phyloP scores from a whole-genome alignment of 108 stramenopile genomes.

The Nannochloropsis oceanica region DNA sequence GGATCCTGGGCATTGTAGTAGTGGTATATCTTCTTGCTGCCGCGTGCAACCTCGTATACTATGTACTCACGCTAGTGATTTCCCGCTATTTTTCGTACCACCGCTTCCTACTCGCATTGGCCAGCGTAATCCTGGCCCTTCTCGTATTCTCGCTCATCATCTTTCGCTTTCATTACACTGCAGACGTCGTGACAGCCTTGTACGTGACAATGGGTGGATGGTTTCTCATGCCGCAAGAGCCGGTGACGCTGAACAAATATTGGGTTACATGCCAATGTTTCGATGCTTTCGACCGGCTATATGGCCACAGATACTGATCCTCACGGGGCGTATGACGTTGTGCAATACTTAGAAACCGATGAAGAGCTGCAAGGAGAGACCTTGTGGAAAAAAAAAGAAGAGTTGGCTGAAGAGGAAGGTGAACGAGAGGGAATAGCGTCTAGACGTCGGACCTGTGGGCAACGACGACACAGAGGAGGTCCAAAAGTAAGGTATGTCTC shows the following conservation, averaged over 20 bases:
- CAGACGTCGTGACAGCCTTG: neutral
- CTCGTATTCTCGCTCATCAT: neutral
- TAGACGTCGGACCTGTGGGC: neutral
- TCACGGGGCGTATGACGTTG: neutral
- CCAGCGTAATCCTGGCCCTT: neutral
- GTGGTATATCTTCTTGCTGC: neutral
- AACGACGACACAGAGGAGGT: neutral
- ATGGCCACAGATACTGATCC: neutral
- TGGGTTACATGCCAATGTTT: neutral
- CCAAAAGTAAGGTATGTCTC: neutral
- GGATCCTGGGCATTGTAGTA: neutral
- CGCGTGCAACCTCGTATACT: neutral
- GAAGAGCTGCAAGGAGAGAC: neutral
- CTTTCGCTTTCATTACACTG: neutral
- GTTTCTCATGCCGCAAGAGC: neutral
- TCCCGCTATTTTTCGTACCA: neutral
- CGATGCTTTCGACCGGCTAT: neutral
- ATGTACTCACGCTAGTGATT: neutral
- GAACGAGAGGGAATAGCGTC: neutral
- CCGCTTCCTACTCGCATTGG: neutral
- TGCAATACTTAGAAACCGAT: neutral
- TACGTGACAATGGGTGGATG: neutral
- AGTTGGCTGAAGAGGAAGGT: neutral
- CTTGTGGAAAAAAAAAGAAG: neutral
- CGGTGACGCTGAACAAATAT: neutral